Evolutionary conservation across 768 basidiomycete species (phyloP), one percentile per base, ranked within the genome.

Genomic region (Termitomyces sp.): DNA sequence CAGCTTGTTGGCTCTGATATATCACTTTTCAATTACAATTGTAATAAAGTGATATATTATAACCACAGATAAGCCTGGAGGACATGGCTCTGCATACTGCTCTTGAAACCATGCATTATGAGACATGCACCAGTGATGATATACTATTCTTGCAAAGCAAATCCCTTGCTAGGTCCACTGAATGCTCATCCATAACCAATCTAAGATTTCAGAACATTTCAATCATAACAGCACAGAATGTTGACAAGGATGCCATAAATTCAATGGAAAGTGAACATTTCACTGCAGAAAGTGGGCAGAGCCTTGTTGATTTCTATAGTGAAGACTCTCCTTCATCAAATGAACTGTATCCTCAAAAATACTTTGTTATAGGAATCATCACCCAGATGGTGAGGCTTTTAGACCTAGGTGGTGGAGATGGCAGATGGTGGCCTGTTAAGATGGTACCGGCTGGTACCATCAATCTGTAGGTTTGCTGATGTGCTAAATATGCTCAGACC

Each of bases 1-100:
- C n/a, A n/a, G n/a, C n/a, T n/a, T n/a, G n/a, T n/a, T n/a, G n/a
- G n/a, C n/a, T n/a, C n/a, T n/a, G n/a, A n/a, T n/a, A n/a, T n/a
- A n/a, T n/a, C n/a, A n/a, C n/a, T n/a, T n/a, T n/a, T n/a, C n/a
- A n/a, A n/a, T n/a, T n/a, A n/a, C n/a, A n/a, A n/a, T n/a, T n/a
- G n/a, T n/a, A n/a, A n/a, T n/a, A n/a, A n/a, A n/a, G n/a, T n/a
- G n/a, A n/a, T n/a, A n/a, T n/a, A n/a, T n/a, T n/a, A n/a, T n/a
- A n/a, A n/a, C n/a, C n/a, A n/a, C n/a, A n/a, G n/a, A n/a, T n/a
- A n/a, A n/a, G n/a, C n/a, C n/a, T n/a, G n/a, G n/a, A n/a, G 1
- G 71, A 75, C 63, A 24, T 16, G 0, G 57, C 62, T 16, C 66
- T 76, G 4, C 24, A 72, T 39, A 65, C 51, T 2, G 69, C 68